These are phyloP conservation scores for Spizellomyces punctatus DNA, from an alignment of 192 early-diverging fungal species.

Conservation along the genomic window DNA sequence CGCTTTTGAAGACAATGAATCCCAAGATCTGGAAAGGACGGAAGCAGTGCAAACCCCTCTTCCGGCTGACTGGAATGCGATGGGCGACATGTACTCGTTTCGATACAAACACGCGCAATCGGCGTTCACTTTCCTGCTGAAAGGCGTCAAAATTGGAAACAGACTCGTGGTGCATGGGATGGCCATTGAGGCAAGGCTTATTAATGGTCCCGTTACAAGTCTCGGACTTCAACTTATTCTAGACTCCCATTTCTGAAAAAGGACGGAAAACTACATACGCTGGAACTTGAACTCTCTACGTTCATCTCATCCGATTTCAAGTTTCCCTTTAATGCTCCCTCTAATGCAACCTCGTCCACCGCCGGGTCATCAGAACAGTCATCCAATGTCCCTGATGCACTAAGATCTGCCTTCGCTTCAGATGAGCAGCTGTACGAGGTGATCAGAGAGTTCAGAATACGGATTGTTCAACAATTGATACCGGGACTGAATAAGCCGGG, in stretches of 20 bases:
- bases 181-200: constrained; percentile 60
- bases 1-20: too few species aligned
- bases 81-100: constrained; percentile 63
- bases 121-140: constrained; percentile 67
- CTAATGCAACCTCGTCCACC: constrained; percentile 2
- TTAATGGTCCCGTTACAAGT: background rate
- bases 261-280: constrained; percentile 43
- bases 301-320: constrained; percentile 21
- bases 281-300: constrained; percentile 32
- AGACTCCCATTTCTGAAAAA: constrained; percentile 8
- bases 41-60: constrained; percentile 14
- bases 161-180: constrained; percentile 68
- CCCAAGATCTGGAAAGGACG: too few species aligned
- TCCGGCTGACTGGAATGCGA: constrained; percentile 61
- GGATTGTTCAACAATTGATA: constrained; percentile 67
- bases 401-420: constrained; percentile 56
- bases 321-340: constrained; percentile 33
- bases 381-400: background rate
- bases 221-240: background rate
- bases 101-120: constrained; percentile 70
- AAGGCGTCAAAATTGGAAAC: constrained; percentile 62
- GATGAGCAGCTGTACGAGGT: constrained; percentile 59
- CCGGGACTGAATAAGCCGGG: constrained; percentile 73
- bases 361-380: background rate
- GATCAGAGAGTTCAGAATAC: constrained; percentile 60